Evolutionary conservation across 306 rosid species (phyloP), one percentile per base, ranked within the genome.

Genomic region (Sechiopsis laciniata): DNA sequence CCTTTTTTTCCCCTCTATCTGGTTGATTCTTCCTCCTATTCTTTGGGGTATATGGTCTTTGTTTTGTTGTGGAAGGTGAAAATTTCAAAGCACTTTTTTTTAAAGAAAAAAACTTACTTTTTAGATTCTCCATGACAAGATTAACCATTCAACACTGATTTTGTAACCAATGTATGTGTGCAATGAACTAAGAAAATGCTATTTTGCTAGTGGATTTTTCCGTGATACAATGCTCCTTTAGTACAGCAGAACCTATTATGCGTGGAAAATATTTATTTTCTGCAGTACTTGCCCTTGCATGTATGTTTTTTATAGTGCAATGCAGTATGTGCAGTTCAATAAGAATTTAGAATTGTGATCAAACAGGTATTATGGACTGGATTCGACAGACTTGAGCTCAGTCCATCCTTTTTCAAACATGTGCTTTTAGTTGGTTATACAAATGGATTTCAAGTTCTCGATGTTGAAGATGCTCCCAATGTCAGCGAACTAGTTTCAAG

Each of bases 401-500:
- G 84, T 76, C 85, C 83, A 10, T 83, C 89, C 69, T 90, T 84
- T 72, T 83, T 78, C 85, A 88, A 80, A 69, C 83, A 69, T 62
- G 89, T 95, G 54, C 93, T 95, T 72, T 80, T 95, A 78, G 91
- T 95, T 0, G 99, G 99, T 59, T 95, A 89, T 78, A 78, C 88
- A 83, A 91, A 91, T 81, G 99, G 90, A 7, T 95, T 89, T 85
- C 99, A 95, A 95, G 99, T 95, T 80, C 88, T 91, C 32, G 91
- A 95, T 72, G 93, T 89, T 78, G 95, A 91, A 83, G 91, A 95
- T 82, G 90, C 95, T 72, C 82, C 90, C 21, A 83, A 84, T 75
- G 84, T 91, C 78, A 73, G 82, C 77, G 97, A 95, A 79, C 87
- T 95, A 74, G 92, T 82, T 62, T 95, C 97, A 2, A 95, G 82